phyloP scores from a whole-genome alignment of 768 basidiomycete genomes.

The Rhizopogon roseolus region DNA sequence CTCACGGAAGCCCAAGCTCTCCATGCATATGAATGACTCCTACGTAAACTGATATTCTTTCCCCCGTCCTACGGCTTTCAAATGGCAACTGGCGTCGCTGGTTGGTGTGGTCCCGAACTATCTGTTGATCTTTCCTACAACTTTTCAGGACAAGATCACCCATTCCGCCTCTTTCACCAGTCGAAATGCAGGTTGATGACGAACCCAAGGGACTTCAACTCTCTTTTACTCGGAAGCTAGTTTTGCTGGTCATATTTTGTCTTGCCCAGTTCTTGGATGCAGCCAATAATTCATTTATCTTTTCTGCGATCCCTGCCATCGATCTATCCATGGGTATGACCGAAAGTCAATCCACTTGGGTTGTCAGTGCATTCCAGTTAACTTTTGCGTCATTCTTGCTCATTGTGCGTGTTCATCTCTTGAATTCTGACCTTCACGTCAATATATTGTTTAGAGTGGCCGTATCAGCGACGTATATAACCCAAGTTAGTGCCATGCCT shows the following conservation, averaged over 20 bases:
- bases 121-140: not conserved
- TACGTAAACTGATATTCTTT: no score
- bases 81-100: not conserved
- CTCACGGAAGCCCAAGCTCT: no score
- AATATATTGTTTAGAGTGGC: slow-evolving; percentile 26
- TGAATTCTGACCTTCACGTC: not conserved
- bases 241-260: slow-evolving; percentile 33
- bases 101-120: not conserved
- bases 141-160: slow-evolving; percentile 3
- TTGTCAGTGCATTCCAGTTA: slow-evolving; percentile 37
- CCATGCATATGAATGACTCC: no score
- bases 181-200: not conserved
- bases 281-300: slow-evolving; percentile 35
- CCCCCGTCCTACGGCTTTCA: no score
- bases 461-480: slow-evolving; percentile 34
- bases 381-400: slow-evolving; percentile 39
- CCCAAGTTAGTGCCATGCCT: slow-evolving; percentile 27
- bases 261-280: slow-evolving; percentile 38
- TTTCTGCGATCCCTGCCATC: slow-evolving; percentile 34
- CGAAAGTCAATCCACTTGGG: slow-evolving; percentile 29
- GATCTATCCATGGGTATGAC: slow-evolving; percentile 13
- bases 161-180: not conserved
- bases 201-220: slow-evolving; percentile 2
- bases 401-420: not conserved
- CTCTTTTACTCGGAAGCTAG: slow-evolving; percentile 20